phyloP scores from a whole-genome alignment of 2,329 filamentous ascomycete genomes.

The Zelopaecilomyces penicillatus region DNA sequence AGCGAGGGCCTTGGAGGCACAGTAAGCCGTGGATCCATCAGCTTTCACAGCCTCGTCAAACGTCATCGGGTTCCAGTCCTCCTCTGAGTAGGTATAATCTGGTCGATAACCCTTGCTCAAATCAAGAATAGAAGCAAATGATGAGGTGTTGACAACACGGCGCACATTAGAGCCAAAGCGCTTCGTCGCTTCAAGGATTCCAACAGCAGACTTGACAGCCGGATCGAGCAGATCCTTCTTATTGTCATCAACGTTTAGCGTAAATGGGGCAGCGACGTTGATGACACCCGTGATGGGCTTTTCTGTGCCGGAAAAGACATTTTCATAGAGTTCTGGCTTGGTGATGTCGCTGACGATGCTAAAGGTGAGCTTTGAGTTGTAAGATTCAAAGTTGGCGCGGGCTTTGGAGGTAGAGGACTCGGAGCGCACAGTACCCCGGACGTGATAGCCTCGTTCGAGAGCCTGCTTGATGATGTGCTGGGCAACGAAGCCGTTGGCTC shows the following conservation, averaged over 20 bases:
- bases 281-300: conserved; percentile 58
- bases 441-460: conserved; percentile 4
- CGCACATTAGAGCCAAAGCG: conserved; percentile 44
- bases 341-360: conserved; percentile 66
- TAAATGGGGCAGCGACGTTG: conserved; percentile 68
- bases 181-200: conserved; percentile 40
- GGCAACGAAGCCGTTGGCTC: conserved; percentile 9
- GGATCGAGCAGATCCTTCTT: conserved; percentile 43
- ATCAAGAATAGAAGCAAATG: conserved; percentile 36
- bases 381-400: background rate
- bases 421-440: conserved; percentile 6
- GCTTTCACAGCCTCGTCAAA: conserved; percentile 11
- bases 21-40: conserved; percentile 14
- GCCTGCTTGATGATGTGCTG: conserved; percentile 7
- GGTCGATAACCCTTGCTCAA: conserved; percentile 28
- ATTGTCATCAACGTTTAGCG: conserved; percentile 50
- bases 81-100: conserved; percentile 17
- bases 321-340: conserved; percentile 58
- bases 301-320: conserved; percentile 31
- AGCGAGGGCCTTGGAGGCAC: conserved; percentile 42
- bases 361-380: conserved; percentile 25
- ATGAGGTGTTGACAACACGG: conserved; percentile 50
- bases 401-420: conserved; percentile 1
- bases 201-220: conserved; percentile 44
- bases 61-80: conserved; percentile 22